These are phyloP conservation scores for Yarrowia sp. DNA, from an alignment of 805 yeast genomes.

Conservation along the genomic window DNA sequence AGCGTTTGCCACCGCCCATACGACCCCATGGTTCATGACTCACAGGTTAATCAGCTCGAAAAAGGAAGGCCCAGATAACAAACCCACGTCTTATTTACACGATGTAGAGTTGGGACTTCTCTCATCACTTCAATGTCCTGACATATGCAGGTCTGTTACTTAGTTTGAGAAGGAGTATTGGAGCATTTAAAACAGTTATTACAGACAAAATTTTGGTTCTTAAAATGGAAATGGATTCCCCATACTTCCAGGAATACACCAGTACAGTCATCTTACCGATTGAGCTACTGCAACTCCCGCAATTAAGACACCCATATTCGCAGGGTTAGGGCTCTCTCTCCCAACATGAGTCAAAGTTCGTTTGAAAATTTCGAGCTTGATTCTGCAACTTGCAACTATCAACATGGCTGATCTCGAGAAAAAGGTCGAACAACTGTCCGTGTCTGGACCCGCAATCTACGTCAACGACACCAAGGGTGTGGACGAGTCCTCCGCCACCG, in stretches of 20 bases:
- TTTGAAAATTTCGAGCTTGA: neutral
- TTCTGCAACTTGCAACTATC: neutral
- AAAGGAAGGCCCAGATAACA: neutral
- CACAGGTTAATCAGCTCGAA: neutral
- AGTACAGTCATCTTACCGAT: too few species aligned
- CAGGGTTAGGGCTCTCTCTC: neutral
- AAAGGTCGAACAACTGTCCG: conserved; percentile 28
- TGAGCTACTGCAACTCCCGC: too few species aligned
- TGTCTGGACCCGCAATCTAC: conserved; percentile 43
- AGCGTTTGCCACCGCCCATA: neutral
- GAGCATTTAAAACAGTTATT: neutral
- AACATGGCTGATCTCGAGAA: conserved; percentile 30
- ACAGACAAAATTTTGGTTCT: too few species aligned
- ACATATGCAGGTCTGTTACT: neutral
- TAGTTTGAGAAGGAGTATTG: neutral
- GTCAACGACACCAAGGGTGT: conserved; percentile 71
- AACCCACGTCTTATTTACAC: neutral
- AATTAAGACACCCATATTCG: too few species aligned
- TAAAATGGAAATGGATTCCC: too few species aligned
- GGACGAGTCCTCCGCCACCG: conserved; percentile 57
- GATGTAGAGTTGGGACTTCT: neutral
- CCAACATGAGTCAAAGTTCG: neutral
- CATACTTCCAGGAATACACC: too few species aligned
- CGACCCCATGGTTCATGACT: neutral
- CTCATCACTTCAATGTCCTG: neutral